These are phyloP conservation scores for Trichophyton mentagrophytes DNA, from an alignment of 2,329 filamentous ascomycete species.

Conservation along the genomic window DNA sequence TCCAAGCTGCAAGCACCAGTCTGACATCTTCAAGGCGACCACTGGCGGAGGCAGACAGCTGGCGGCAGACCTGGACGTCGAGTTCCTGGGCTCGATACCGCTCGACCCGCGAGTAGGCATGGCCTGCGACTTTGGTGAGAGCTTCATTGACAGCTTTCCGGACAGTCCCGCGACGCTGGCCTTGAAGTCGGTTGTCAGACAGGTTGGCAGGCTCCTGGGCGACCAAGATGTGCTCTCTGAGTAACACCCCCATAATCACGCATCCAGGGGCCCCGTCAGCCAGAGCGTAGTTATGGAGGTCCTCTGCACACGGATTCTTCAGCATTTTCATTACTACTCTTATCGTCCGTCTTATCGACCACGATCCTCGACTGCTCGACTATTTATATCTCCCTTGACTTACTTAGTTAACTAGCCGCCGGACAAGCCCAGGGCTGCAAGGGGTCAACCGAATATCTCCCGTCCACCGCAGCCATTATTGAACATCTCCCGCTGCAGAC, in stretches of 20 bases:
- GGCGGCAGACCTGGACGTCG: conserved; percentile 74
- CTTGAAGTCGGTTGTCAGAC: conserved; percentile 65
- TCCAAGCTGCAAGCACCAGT: conserved; percentile 68
- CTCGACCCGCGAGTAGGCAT: conserved; percentile 89
- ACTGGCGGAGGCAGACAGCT: conserved; percentile 74
- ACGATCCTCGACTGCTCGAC: not conserved
- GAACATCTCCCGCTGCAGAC: not conserved
- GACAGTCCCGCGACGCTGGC: conserved; percentile 83
- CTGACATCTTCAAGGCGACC: conserved; percentile 78
- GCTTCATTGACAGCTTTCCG: conserved; percentile 85
- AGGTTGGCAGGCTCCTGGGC: conserved; percentile 38
- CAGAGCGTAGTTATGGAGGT: not conserved
- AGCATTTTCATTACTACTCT: not conserved
- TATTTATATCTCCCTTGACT: not conserved
- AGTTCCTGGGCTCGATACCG: conserved; percentile 80
- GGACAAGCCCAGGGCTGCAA: not conserved
- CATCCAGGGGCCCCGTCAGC: not conserved
- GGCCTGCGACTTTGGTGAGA: conserved; percentile 95
- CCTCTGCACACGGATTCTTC: not conserved
- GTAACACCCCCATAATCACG: not conserved
- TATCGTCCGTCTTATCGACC: not conserved
- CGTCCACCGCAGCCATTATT: not conserved
- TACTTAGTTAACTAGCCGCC: no score
- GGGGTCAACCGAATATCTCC: not conserved
- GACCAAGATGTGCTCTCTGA: not conserved